phyloP scores from a whole-genome alignment of 805 yeast genomes.

The Schizosaccharomyces octosporus region DNA sequence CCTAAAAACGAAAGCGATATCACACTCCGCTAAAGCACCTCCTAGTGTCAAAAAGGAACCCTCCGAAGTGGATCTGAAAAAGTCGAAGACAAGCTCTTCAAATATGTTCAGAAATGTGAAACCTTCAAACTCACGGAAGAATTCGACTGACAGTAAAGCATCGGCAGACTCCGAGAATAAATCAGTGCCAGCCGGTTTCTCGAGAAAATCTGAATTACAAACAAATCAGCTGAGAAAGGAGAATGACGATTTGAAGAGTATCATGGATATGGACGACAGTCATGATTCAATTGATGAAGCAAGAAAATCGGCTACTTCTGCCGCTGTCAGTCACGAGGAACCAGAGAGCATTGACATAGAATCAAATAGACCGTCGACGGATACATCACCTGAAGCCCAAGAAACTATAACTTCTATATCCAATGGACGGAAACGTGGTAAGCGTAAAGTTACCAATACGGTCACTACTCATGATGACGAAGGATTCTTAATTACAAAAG shows the following conservation, averaged over 20 bases:
- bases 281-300: neutral
- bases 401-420: neutral
- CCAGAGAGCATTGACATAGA: neutral
- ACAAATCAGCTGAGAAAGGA: neutral
- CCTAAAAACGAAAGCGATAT: neutral
- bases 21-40: no score
- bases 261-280: neutral
- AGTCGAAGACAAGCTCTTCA: no score
- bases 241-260: neutral
- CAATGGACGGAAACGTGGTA: neutral
- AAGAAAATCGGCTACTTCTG: no score
- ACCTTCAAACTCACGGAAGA: no score
- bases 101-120: no score
- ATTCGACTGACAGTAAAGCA: no score
- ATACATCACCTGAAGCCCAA: neutral
- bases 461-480: neutral
- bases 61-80: no score
- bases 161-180: no score
- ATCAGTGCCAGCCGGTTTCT: no score
- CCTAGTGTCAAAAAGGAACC: no score
- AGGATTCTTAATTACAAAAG: slow-evolving; percentile 1
- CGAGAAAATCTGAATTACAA: no score
- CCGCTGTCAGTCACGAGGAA: no score
- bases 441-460: neutral
- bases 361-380: neutral